Percentiles rank a stretch among this genome's conserved stretches.
phyloP scores from a whole-genome alignment of 148 eudicot genomes.

The Camellia sinensis region DNA sequence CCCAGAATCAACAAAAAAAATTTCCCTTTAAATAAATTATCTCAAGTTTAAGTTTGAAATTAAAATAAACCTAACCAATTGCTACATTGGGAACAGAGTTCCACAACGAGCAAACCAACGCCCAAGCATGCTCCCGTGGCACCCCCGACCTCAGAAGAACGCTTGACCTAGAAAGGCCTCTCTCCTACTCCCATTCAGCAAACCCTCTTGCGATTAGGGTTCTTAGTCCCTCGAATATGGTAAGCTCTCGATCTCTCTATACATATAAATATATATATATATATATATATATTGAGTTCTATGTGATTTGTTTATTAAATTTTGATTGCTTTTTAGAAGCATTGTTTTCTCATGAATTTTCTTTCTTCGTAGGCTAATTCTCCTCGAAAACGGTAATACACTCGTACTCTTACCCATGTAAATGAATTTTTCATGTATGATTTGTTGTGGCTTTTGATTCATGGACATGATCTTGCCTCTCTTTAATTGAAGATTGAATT shows the following conservation, averaged over 20 bases:
- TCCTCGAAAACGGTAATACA: conserved; percentile 53
- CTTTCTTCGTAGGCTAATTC: conserved; percentile 60
- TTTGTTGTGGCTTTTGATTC: too few species aligned
- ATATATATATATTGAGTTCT: neutral
- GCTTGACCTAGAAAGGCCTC: neutral
- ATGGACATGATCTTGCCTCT: too few species aligned
- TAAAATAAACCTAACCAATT: too few species aligned
- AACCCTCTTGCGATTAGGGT: conserved; percentile 2
- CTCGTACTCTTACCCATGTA: neutral
- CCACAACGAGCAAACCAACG: too few species aligned
- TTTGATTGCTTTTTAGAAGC: neutral
- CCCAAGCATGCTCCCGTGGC: too few species aligned
- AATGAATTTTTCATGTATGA: neutral
- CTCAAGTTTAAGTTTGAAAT: too few species aligned
- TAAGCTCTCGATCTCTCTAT: neutral
- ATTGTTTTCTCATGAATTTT: conserved; percentile 7
- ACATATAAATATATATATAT: neutral
- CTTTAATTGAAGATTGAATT: too few species aligned
- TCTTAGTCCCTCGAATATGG: conserved; percentile 6
- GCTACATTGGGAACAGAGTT: too few species aligned
- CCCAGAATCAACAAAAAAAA: too few species aligned
- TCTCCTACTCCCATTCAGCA: neutral
- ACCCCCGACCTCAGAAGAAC: too few species aligned
- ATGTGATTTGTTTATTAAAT: neutral
- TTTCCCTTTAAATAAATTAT: too few species aligned